phyloP scores from a whole-genome alignment of 2,329 filamentous ascomycete genomes.

The Cucurbitaria berberidis region DNA sequence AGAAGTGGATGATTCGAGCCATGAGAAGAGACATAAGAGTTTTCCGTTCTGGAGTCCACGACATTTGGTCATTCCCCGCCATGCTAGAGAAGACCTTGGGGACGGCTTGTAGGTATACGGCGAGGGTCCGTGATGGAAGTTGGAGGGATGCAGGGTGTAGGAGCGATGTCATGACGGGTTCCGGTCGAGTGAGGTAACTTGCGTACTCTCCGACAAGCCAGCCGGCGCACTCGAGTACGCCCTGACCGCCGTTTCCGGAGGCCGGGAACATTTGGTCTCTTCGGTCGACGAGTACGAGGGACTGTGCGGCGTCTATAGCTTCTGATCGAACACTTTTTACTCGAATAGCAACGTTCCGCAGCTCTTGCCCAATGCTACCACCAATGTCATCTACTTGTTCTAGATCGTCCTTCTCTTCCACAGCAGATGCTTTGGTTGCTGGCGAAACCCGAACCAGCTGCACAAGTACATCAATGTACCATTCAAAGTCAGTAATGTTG shows the following conservation, averaged over 20 bases:
- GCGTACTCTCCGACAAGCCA: constrained; percentile 94
- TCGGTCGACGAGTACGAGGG: constrained; percentile 69
- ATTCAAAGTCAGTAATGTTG: constrained; percentile 89
- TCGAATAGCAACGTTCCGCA: constrained; percentile 90
- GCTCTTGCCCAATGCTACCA: constrained; percentile 78
- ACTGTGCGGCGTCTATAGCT: constrained; percentile 82
- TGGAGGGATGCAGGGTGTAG: constrained; percentile 69
- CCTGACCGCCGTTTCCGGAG: constrained; percentile 59
- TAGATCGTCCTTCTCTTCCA: constrained; percentile 36
- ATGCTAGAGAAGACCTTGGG: constrained; percentile 83
- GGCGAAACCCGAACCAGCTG: constrained; percentile 78
- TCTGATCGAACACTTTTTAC: constrained; percentile 82
- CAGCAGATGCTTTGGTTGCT: constrained; percentile 49
- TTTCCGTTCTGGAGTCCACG: constrained; percentile 77
- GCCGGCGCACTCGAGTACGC: constrained; percentile 75
- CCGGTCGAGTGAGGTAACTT: constrained; percentile 70
- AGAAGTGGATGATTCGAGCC: constrained; percentile 78
- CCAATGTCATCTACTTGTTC: constrained; percentile 58
- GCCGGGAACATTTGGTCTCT: constrained; percentile 62
- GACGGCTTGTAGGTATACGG: constrained; percentile 80
- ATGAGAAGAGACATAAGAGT: constrained; percentile 77
- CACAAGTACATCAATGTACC: constrained; percentile 91
- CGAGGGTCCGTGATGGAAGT: constrained; percentile 70
- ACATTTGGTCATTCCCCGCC: constrained; percentile 66
- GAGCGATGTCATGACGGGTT: constrained; percentile 75